Evolutionary conservation across 1,284 basidiomycete species (phyloP), one percentile per base, ranked within the genome.

Genomic region (Termitomyces sp.): DNA sequence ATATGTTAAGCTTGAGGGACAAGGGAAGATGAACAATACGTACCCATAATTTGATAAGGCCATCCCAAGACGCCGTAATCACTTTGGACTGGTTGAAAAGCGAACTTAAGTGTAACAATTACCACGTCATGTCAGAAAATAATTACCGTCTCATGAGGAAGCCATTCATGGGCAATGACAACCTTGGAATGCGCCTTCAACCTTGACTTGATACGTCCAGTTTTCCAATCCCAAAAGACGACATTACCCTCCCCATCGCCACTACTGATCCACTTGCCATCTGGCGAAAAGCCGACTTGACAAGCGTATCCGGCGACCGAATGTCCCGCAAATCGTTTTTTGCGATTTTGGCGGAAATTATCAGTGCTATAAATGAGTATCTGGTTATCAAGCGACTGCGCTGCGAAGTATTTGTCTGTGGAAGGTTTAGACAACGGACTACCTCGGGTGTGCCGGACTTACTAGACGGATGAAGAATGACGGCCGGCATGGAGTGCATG

Each of bases 141-240:
- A 46, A 83, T 73, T 68, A 95, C 94, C 55, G 91, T 88, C 71
- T 99, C 97, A 69, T 99, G 95, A 51, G 96, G 96, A 62, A 99
- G 73, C 97, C 97, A 99, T 65, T 91, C 92, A 67, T 99, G 97
- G 42, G 92, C 84, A 64, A 99, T 97, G 48, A 99, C 91, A 8
- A 98, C 96, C 73, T 98, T 93, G 40, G 83, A 86, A 70, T 99
- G 97, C 5, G 92, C 92, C 56, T 86, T 83, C 55, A 99, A 73
- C 44, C 94, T 77, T 60, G 92, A 95, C 71, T 94, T 90, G 68
- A 99, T 92, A 60, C 90, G 84, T 3, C 93, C 90, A n/a, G 87
- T 94, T 76, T 98, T 99, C 93, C 94, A 99, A 72, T 99, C 97
- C 97, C 96, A 99, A 72, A 98, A 97, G 13, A 98, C 92, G 43